Evolutionary conservation across 495 filamentous ascomycete genomes (phyloP).

Genomic region (Aspergillus saccharolyticus): DNA sequence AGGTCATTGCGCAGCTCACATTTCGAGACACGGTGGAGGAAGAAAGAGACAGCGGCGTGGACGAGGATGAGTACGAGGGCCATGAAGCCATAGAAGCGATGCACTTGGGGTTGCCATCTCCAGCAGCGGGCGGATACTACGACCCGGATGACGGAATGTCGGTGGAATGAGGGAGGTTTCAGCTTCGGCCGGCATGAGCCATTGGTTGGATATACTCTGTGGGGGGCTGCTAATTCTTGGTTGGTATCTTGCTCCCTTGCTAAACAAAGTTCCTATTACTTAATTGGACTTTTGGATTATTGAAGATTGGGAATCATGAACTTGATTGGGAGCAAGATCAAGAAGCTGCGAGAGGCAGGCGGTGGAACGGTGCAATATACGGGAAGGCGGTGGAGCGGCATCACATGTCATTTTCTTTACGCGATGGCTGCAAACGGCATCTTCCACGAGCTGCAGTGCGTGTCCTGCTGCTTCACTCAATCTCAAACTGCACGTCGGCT

Average conservation of each 20-base stretch:
- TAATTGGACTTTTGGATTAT: neutral
- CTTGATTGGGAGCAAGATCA: too few species aligned
- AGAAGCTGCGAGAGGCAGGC: neutral
- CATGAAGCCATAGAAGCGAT: conserved; percentile 33
- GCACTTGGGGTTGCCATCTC: conserved; percentile 15
- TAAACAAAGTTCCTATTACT: too few species aligned
- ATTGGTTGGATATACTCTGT: neutral
- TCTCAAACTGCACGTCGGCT: neutral
- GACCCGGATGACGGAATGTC: conserved; percentile 25
- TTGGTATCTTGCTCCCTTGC: neutral
- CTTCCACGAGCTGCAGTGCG: neutral
- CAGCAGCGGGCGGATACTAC: conserved; percentile 14
- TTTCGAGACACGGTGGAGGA: conserved; percentile 17
- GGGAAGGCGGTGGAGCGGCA: conserved; percentile 1
- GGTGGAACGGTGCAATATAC: neutral
- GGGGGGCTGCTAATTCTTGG: neutral
- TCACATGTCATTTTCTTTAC: conserved; percentile 1
- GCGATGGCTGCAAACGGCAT: neutral
- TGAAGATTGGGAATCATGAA: neutral
- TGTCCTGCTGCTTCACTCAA: too few species aligned
- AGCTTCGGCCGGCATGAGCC: neutral
- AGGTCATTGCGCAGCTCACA: conserved; percentile 24
- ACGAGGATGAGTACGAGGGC: conserved; percentile 28
- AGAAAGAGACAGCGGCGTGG: conserved; percentile 13
- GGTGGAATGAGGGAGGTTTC: conserved; percentile 13